A percentile compares a stretch with the other conserved stretches of the same genome.
phyloP scores from a whole-genome alignment of 345 rosid species.

The Combretum micranthum region DNA sequence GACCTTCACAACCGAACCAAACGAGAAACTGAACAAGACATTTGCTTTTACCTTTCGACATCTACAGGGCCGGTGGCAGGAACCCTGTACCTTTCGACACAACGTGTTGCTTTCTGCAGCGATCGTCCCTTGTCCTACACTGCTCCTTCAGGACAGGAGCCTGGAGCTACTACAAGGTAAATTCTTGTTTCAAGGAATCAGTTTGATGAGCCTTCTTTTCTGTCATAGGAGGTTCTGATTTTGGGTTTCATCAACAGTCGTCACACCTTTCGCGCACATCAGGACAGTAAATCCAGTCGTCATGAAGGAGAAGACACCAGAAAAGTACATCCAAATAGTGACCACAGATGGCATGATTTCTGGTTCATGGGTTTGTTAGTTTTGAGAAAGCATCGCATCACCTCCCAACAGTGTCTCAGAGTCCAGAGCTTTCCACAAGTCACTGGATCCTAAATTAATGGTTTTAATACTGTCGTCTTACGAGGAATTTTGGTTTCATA shows the following conservation, averaged over 20 bases:
- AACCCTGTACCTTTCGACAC: constrained; percentile 62
- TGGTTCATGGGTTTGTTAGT: constrained; percentile 92
- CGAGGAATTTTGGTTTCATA: no score
- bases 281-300: constrained; percentile 41
- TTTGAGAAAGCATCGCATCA: constrained; percentile 64
- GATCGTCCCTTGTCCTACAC: constrained; percentile 71
- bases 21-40: constrained; percentile 62
- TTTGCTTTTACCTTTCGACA: constrained; percentile 83
- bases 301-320: constrained; percentile 43
- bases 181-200: background rate
- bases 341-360: constrained; percentile 69
- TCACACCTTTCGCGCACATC: constrained; percentile 45
- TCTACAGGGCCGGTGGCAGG: constrained; percentile 87
- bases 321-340: constrained; percentile 62
- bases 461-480: no score
- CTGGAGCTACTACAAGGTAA: constrained; percentile 89
- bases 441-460: no score
- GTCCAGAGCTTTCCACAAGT: constrained; percentile 11
- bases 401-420: constrained; percentile 32
- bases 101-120: constrained; percentile 64
- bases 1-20: constrained; percentile 48
- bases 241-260: constrained; percentile 19
- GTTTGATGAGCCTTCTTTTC: background rate
- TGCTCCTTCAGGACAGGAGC: constrained; percentile 77
- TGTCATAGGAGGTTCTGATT: background rate